phyloP scores from a whole-genome alignment of 73 alveolate species.

The Paramecium primaurelia region DNA sequence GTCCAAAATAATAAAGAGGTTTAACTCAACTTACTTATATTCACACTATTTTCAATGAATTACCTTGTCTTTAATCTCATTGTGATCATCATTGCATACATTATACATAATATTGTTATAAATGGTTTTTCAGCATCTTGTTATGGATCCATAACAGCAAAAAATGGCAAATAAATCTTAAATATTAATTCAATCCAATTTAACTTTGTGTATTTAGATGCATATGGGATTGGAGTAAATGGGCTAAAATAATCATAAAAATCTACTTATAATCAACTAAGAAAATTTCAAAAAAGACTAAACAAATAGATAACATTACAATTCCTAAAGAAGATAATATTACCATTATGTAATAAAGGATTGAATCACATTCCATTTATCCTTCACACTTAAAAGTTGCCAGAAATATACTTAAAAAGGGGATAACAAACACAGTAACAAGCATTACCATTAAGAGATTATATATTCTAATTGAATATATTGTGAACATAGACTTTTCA shows the following conservation, averaged over 20 bases:
- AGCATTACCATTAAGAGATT: not conserved
- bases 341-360: not conserved
- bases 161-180: not conserved
- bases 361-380: not conserved
- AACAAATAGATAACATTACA: not conserved
- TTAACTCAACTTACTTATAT: not conserved
- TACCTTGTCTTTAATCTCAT: conserved; percentile 22
- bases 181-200: conserved; percentile 28
- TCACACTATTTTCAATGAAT: conserved; percentile 9
- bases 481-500: not conserved
- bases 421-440: not conserved
- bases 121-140: conserved; percentile 18
- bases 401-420: not conserved
- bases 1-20: not conserved
- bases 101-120: not conserved
- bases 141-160: not conserved
- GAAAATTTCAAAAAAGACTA: not conserved
- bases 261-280: not conserved
- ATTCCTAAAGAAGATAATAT: not conserved
- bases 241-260: not conserved
- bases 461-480: not conserved
- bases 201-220: not conserved
- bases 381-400: conserved; percentile 2
- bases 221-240: not conserved
- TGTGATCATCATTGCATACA: not conserved